Evolutionary conservation across 2,329 filamentous ascomycete species (phyloP).

Genomic region (Arachnomyces sp.): DNA sequence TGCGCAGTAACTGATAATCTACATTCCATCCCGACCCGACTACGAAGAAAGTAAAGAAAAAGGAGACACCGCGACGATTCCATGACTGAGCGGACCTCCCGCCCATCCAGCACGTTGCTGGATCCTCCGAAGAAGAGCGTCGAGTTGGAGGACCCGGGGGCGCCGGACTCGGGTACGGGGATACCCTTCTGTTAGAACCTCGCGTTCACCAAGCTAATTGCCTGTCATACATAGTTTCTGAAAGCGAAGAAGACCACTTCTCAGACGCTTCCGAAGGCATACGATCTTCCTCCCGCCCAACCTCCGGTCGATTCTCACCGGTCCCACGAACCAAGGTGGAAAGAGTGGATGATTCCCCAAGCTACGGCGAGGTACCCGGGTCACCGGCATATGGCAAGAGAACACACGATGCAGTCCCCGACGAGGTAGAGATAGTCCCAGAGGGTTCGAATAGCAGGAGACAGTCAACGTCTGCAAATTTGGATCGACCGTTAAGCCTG

Average conservation of each 20-base stretch:
- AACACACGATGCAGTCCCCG: slow-evolving; percentile 53
- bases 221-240: slow-evolving; percentile 33
- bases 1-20: too few species aligned
- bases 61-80: too few species aligned
- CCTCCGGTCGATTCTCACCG: slow-evolving; percentile 42
- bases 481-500: slow-evolving; percentile 42
- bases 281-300: slow-evolving; percentile 24
- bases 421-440: slow-evolving; percentile 54
- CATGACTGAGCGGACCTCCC: slow-evolving; percentile 32
- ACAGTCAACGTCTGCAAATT: slow-evolving; percentile 32
- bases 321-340: slow-evolving; percentile 58
- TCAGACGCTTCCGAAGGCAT: slow-evolving; percentile 57
- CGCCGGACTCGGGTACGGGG: slow-evolving; percentile 47
- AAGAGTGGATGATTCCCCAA: slow-evolving; percentile 51
- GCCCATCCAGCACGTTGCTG: slow-evolving; percentile 36
- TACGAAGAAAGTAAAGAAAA: too few species aligned
- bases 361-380: slow-evolving; percentile 56
- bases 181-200: background rate
- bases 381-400: slow-evolving; percentile 54
- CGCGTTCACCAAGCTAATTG: slow-evolving; percentile 12
- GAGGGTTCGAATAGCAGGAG: slow-evolving; percentile 36
- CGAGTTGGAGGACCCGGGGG: slow-evolving; percentile 50
- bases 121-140: slow-evolving; percentile 49
- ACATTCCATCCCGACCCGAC: too few species aligned
- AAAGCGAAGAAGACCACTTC: slow-evolving; percentile 55